Evolutionary conservation across 2,329 filamentous ascomycete species (phyloP).

Genomic region (Nothopassalora personata): DNA sequence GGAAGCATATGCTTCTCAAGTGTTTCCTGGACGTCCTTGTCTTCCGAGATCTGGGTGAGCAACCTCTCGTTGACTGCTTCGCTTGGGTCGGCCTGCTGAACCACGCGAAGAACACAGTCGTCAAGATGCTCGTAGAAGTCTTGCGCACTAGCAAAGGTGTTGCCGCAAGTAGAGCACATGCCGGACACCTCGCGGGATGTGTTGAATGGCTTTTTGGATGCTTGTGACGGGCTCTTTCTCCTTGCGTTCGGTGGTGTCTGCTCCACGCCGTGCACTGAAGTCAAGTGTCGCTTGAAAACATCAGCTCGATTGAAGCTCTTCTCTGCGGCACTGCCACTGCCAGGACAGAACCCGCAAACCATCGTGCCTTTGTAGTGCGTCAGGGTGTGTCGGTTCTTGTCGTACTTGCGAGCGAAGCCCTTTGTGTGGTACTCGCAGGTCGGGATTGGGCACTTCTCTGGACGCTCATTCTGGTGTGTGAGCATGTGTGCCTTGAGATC

Average conservation of each 20-base stretch:
- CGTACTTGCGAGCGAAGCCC: slow-evolving; percentile 91
- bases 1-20: slow-evolving; percentile 54
- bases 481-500: slow-evolving; percentile 92
- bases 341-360: slow-evolving; percentile 92
- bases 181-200: slow-evolving; percentile 74
- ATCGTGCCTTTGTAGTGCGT: slow-evolving; percentile 97
- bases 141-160: slow-evolving; percentile 78
- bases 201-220: slow-evolving; percentile 59
- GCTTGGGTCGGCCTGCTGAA: slow-evolving; percentile 54
- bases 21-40: slow-evolving; percentile 53
- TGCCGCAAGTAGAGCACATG: slow-evolving; percentile 86
- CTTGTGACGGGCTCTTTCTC: slow-evolving; percentile 57
- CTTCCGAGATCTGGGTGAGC: slow-evolving; percentile 55
- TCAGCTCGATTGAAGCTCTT: slow-evolving; percentile 96
- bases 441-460: slow-evolving; percentile 88
- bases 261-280: slow-evolving; percentile 84
- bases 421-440: slow-evolving; percentile 90
- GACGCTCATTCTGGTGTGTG: slow-evolving; percentile 83
- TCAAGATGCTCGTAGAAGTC: slow-evolving; percentile 97
- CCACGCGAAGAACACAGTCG: slow-evolving; percentile 60
- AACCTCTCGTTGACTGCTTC: slow-evolving; percentile 54
- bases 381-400: slow-evolving; percentile 89
- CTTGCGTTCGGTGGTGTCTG: slow-evolving; percentile 88
- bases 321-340: slow-evolving; percentile 79
- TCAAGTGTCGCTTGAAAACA: slow-evolving; percentile 91